Evolutionary conservation across 345 rosid genomes (phyloP).

Genomic region (Kernera saxatilis): DNA sequence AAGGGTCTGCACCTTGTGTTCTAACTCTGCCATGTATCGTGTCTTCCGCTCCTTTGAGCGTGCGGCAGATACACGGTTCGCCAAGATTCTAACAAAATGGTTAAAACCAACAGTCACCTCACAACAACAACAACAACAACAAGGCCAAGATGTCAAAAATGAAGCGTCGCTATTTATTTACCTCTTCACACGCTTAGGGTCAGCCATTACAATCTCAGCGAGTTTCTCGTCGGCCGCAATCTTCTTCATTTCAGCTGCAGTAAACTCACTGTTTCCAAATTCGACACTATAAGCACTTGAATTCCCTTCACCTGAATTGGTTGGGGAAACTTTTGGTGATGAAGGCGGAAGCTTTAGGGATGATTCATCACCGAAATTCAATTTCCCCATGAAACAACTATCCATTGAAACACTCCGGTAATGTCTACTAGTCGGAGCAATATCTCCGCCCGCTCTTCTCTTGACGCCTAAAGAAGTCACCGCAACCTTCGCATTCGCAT

Average conservation of each 20-base stretch:
- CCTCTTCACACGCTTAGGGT: constrained; percentile 57
- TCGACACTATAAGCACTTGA: constrained; percentile 35
- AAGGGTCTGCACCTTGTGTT: constrained; percentile 82
- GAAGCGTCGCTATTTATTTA: not conserved
- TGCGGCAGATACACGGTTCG: constrained; percentile 84
- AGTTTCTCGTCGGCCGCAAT: constrained; percentile 76
- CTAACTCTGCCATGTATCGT: constrained; percentile 65
- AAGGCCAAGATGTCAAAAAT: not conserved
- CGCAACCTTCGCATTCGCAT: constrained; percentile 25
- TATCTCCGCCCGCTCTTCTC: constrained; percentile 58
- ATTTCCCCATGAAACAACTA: constrained; percentile 51
- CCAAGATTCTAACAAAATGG: constrained; percentile 53
- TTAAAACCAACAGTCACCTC: not conserved
- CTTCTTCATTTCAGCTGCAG: constrained; percentile 57
- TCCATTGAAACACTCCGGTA: constrained; percentile 71
- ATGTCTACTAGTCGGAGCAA: constrained; percentile 48
- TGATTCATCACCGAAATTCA: constrained; percentile 44
- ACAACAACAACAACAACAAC: not conserved
- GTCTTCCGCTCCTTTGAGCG: constrained; percentile 87
- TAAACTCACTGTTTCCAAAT: constrained; percentile 58
- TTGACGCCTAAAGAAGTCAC: constrained; percentile 30
- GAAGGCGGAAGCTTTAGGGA: constrained; percentile 26
- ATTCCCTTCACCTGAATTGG: constrained; percentile 45
- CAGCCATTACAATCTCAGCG: constrained; percentile 61
- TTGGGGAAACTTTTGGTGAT: constrained; percentile 30